Base-by-base conservation (phyloP, 306 rosid genomes). In the Castanospermum australe region DNA sequence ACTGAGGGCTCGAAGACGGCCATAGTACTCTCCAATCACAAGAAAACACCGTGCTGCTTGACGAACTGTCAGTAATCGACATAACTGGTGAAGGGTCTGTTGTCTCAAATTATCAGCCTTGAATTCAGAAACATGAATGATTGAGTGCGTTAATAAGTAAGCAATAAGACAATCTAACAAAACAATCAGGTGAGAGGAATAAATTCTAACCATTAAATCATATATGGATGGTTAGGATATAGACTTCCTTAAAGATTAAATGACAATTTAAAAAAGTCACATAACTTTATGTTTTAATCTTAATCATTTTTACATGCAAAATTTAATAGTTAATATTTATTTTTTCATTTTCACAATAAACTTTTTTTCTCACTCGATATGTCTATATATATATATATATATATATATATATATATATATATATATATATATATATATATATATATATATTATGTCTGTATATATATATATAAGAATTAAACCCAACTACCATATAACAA, bases 21-120 rank as follows among this genome's bases (percentile, higher is more conserved):
- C 85, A 41, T 96, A 87, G 51, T 96, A 96, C 73, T 96, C 99
- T 36, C 93, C 96, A 15, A 96, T 96, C 42, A 93, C 89, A 47
- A 96, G 79, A 36, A 90, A 96, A 66, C 99, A 96, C 7, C 92
- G 44, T 0, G 93, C 94, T 32, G 90, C 96, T 30, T 96, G 99
- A 50, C 96, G 94, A 17, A 90, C 67, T 0, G 99, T 96, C 18
- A 96, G 32, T 75, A 92, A 77, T 50, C 93, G 77, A 44, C 91
- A 87, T 64, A 96, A 10, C n/a, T 91, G 99, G 48, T 96, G 96
- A 73, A 96, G 94, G 0, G 89, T 93, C 39, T 91, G 96, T 10
- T 93, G 96, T 75, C 99, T 90, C 88, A 96, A 85, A 67, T 93
- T 89, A 79, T 96, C 98, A 36, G 94, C 99, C 99, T 95, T 51